Conservation (phyloP, 2,329 filamentous ascomycete species). For the Colletotrichum musicola region DNA sequence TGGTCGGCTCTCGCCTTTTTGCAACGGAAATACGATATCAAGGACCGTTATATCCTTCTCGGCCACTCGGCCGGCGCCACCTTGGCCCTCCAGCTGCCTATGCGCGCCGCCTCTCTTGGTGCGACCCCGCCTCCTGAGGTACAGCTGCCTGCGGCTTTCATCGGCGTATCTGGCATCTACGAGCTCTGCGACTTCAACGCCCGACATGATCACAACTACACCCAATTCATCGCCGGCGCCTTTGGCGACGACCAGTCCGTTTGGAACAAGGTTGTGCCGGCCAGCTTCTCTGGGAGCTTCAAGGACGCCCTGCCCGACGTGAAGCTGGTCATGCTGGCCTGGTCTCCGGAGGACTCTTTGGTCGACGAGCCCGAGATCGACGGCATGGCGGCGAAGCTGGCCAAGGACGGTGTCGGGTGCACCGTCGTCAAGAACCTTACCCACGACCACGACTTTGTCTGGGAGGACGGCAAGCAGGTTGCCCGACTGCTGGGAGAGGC, state of each 20-base stretch:
- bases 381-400: constrained; percentile 64
- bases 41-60: constrained; percentile 65
- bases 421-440: constrained; percentile 56
- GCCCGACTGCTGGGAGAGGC: constrained; percentile 59
- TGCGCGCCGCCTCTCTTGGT: constrained; percentile 53
- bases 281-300: constrained; percentile 57
- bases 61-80: constrained; percentile 76
- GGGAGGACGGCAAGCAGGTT: constrained; percentile 70
- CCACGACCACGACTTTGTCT: constrained; percentile 74
- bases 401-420: constrained; percentile 50
- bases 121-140: constrained; percentile 43
- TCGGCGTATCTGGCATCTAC: constrained; percentile 76
- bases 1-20: constrained; percentile 63
- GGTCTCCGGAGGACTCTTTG: constrained; percentile 62
- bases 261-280: constrained; percentile 71
- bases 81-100: constrained; percentile 71
- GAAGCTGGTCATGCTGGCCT: constrained; percentile 56
- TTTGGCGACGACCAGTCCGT: constrained; percentile 66
- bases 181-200: constrained; percentile 68
- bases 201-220: constrained; percentile 63
- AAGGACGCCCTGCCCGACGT: constrained; percentile 51
- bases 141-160: constrained; percentile 63
- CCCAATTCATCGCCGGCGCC: constrained; percentile 68
- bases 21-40: constrained; percentile 58
- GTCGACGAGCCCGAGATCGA: constrained; percentile 71